phyloP scores from a whole-genome alignment of 2,329 filamentous ascomycete genomes.

The Aspergillus floridensis region DNA sequence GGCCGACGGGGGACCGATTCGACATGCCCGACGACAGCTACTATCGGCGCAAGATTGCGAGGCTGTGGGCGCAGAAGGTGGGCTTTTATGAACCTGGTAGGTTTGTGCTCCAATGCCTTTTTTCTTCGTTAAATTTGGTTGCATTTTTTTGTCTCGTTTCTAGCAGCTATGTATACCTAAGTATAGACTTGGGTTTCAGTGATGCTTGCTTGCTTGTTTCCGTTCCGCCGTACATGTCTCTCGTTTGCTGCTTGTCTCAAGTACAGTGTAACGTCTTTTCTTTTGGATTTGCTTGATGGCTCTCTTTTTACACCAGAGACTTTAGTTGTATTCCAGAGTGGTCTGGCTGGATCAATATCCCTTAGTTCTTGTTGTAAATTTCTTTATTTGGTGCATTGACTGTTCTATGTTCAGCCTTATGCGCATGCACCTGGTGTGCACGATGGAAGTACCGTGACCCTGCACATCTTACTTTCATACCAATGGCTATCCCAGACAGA shows the following conservation, averaged over 20 bases:
- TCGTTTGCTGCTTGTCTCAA: neutral
- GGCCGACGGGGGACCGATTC: conserved; percentile 38
- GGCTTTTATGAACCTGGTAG: conserved; percentile 39
- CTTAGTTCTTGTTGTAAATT: neutral
- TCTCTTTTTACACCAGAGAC: no score
- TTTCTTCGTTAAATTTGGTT: no score
- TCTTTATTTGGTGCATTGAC: neutral
- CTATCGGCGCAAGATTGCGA: conserved; percentile 50
- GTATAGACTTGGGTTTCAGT: no score
- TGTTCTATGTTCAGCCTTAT: no score
- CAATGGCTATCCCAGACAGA: no score
- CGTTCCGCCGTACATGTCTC: neutral
- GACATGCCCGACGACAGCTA: conserved; percentile 39
- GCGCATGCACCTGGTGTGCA: no score
- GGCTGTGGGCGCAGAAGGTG: conserved; percentile 48
- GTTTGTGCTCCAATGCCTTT: conserved; percentile 11
- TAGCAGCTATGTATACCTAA: no score
- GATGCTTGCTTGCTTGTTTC: neutral
- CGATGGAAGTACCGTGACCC: neutral
- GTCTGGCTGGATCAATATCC: neutral
- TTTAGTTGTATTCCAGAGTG: no score
- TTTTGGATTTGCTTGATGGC: neutral
- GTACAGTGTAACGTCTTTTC: no score
- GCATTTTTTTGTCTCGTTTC: no score
- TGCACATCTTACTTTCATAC: neutral